phyloP scores from a whole-genome alignment of 345 rosid genomes.

The Aquilaria yunnanensis region DNA sequence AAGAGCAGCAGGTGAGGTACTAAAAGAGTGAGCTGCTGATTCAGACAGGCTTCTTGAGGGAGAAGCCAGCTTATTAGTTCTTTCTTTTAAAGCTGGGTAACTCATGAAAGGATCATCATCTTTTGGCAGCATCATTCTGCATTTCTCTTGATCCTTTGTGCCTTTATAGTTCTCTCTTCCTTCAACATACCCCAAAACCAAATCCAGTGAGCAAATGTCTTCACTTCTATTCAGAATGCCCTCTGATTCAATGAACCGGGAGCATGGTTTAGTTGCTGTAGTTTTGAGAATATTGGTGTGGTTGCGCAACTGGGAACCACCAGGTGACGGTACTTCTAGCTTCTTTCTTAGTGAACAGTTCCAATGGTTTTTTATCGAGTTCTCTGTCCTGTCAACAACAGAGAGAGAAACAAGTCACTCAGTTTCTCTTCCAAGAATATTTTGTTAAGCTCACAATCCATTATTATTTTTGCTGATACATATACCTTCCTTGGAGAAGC shows the following conservation, averaged over 20 bases:
- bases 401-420: neutral
- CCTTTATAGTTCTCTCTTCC: neutral
- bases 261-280: conserved; percentile 1
- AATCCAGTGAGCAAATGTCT: conserved; percentile 4
- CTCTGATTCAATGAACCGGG: conserved; percentile 7
- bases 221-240: conserved; percentile 5
- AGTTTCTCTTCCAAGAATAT: neutral
- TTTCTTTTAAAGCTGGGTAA: conserved; percentile 2
- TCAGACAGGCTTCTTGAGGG: neutral
- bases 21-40: conserved; percentile 3
- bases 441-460: neutral
- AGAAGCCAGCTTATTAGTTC: neutral
- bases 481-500: conserved; percentile 52
- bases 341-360: conserved; percentile 63
- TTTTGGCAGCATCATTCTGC: neutral
- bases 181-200: conserved; percentile 6
- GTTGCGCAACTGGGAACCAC: conserved; percentile 5
- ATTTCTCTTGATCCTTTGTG: neutral
- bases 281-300: conserved; percentile 3
- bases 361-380: conserved; percentile 69
- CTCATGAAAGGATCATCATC: neutral
- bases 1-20: neutral
- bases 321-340: conserved; percentile 20
- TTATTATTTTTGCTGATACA: neutral
- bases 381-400: conserved; percentile 44